Evolutionary conservation across 1,284 basidiomycete species (phyloP), one percentile per base, ranked within the genome.

Genomic region (Inonotus obliquus): DNA sequence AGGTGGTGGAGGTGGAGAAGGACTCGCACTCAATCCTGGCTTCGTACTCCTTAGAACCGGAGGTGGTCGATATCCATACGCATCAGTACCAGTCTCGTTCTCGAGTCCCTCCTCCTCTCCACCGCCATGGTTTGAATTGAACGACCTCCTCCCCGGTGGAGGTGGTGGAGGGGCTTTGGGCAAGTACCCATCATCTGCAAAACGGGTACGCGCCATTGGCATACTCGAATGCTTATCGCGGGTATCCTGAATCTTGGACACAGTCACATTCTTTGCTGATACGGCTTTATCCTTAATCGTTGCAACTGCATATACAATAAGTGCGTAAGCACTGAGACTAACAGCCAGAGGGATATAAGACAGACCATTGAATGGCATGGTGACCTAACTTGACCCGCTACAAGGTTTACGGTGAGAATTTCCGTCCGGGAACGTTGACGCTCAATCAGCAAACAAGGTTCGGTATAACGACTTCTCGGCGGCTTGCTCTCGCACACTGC

Each of bases 281-380:
- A 74, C 69, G 2, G 88, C 87, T 65, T 82, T 86, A 44, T 79
- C 79, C 70, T 86, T 86, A 60, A 90, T 72, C 60, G 86, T 84
- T 39, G 85, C 80, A 61, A 86, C 63, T 64, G 53, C 14, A 21
- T 39, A 19, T 41, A 44, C 41, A 44, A n/a, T 10, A 1, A 39
- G 6, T 25, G 27, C 51, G 14, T 35, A 32, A 35, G 51, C 6
- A 9, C 21, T 53, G 25, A 53, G 13, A 32, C 1, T 13, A 35
- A 21, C 6, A 19, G n/a, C n/a, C n/a, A n/a, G n/a, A n/a, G n/a
- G n/a, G n/a, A n/a, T n/a, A n/a, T n/a, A n/a, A 27, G 21, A 29
- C 51, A 4, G 10, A 53, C 51, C 51, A 29, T 53, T 53, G 51
- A 53, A 53, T 9, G 47, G 47, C 47, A 49, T 49, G 21, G 4